Evolutionary conservation across 768 basidiomycete species (phyloP).

Genomic region (Russula vinacea): DNA sequence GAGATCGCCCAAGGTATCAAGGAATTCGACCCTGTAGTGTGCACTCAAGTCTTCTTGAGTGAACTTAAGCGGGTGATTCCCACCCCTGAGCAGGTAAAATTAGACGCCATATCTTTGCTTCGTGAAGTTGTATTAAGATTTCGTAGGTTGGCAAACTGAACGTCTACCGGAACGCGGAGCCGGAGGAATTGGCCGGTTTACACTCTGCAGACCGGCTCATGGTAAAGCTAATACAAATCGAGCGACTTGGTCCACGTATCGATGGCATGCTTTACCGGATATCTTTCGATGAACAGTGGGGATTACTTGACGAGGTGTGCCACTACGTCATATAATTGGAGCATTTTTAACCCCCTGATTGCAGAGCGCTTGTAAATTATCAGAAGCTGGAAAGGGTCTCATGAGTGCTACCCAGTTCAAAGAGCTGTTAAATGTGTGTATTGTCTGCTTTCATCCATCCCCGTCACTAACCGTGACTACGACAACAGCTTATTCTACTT

Average conservation of each 20-base stretch:
- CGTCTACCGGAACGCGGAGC: conserved; percentile 80
- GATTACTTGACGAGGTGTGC: conserved; percentile 75
- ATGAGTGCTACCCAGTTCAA: conserved; percentile 85
- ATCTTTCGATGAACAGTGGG: conserved; percentile 82
- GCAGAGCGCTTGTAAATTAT: conserved; percentile 77
- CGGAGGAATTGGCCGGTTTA: conserved; percentile 81
- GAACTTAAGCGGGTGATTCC: conserved; percentile 87
- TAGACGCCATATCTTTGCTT: neutral
- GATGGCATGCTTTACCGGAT: conserved; percentile 95
- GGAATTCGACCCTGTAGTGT: conserved; percentile 82
- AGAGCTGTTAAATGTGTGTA: conserved; percentile 74
- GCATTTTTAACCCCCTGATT: conserved; percentile 15
- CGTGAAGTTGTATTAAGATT: neutral
- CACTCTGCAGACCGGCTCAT: conserved; percentile 95
- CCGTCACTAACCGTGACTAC: neutral
- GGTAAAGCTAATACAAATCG: conserved; percentile 94
- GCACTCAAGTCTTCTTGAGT: conserved; percentile 83
- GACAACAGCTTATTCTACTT: conserved; percentile 73
- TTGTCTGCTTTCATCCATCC: conserved; percentile 28
- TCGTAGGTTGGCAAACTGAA: conserved; percentile 81
- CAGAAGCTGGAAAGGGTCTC: conserved; percentile 75
- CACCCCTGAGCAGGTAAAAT: conserved; percentile 77
- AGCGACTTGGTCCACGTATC: conserved; percentile 81
- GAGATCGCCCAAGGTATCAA: conserved; percentile 81
- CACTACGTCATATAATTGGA: conserved; percentile 9